These are phyloP conservation scores for Tricholoma furcatifolium DNA, from an alignment of 768 basidiomycete genomes.

Conservation along the genomic window DNA sequence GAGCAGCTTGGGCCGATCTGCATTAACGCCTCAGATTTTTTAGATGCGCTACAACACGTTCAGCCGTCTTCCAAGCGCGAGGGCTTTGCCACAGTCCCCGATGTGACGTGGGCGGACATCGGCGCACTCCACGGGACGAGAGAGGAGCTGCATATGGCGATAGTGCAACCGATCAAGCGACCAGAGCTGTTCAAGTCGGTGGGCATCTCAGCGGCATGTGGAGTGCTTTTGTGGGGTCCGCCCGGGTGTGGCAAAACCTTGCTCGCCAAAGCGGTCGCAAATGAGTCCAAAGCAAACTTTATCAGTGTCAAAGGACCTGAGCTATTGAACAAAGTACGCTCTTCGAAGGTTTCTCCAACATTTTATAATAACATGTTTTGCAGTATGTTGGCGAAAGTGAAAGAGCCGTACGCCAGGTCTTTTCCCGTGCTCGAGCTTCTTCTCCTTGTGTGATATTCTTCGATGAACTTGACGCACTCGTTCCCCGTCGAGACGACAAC, in stretches of 20 bases:
- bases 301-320: constrained; percentile 99
- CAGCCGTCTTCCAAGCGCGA: constrained; percentile 98
- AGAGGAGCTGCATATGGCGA: constrained; percentile 95
- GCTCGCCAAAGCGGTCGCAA: constrained; percentile 97
- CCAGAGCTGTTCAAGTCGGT: constrained; percentile 88
- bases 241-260: constrained; percentile 98
- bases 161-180: constrained; percentile 90
- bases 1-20: constrained; percentile 78
- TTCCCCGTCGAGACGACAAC: constrained; percentile 86
- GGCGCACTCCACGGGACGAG: constrained; percentile 86
- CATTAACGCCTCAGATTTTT: constrained; percentile 82
- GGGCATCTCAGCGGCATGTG: constrained; percentile 89
- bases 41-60: constrained; percentile 76
- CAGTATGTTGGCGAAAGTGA: constrained; percentile 99
- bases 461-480: constrained; percentile 91
- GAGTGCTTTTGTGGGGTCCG: constrained; percentile 97
- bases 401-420: constrained; percentile 90
- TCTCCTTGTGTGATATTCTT: constrained; percentile 96
- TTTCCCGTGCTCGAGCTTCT: constrained; percentile 89
- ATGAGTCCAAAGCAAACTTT: constrained; percentile 93
- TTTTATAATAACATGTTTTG: constrained; percentile 2
- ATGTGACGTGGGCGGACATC: constrained; percentile 92
- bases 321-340: constrained; percentile 85
- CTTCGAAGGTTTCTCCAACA: not conserved
- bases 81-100: constrained; percentile 96